phyloP scores from a whole-genome alignment of 2,329 filamentous ascomycete species.

The Phaeosphaeriaceae sp. region DNA sequence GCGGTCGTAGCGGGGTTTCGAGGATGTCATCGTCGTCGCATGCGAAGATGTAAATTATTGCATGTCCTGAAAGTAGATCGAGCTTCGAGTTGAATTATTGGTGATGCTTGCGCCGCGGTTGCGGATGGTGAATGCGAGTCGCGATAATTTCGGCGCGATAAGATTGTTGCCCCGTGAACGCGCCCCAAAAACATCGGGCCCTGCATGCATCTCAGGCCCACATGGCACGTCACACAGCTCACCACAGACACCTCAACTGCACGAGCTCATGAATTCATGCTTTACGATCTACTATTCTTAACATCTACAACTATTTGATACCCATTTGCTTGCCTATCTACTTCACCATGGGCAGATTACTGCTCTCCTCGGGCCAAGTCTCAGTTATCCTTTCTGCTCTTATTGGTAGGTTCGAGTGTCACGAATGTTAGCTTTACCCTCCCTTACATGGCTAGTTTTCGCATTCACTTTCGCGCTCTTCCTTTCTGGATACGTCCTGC shows the following conservation, averaged over 20 bases:
- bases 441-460: constrained; percentile 59
- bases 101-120: not conserved
- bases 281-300: constrained; percentile 14
- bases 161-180: not conserved
- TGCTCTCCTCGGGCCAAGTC: constrained; percentile 74
- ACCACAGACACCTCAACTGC: constrained; percentile 25
- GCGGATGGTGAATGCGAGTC: not conserved
- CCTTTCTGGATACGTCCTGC: constrained; percentile 83
- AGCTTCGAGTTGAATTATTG: not conserved
- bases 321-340: constrained; percentile 5
- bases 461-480: constrained; percentile 84
- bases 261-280: constrained; percentile 23
- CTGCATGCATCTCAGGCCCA: constrained; percentile 22
- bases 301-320: constrained; percentile 22
- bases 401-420: constrained; percentile 61
- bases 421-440: not conserved
- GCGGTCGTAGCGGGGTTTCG: constrained; percentile 64
- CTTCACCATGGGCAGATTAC: constrained; percentile 51
- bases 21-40: not conserved
- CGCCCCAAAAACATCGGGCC: constrained; percentile 20
- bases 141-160: constrained; percentile 20
- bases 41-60: not conserved
- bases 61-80: not conserved
- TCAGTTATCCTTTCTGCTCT: constrained; percentile 69
- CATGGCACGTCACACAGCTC: constrained; percentile 36